These are phyloP conservation scores for Elaeis oleifera DNA, from an alignment of 202 grass and related monocot genomes.

Conservation along the genomic window DNA sequence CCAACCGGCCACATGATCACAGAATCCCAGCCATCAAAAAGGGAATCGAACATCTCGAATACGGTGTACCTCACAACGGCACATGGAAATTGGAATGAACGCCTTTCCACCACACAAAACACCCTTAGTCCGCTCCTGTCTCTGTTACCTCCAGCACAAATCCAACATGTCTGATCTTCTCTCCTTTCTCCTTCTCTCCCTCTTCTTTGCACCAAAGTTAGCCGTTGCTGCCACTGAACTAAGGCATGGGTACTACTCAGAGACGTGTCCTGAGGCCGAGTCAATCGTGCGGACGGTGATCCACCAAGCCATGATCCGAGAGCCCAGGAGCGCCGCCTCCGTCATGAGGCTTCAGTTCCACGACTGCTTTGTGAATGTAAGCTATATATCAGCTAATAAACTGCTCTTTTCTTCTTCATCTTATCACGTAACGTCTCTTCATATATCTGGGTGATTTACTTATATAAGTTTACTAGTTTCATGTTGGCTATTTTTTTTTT, in stretches of 20 bases:
- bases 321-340: constrained; percentile 76
- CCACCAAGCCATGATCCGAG: constrained; percentile 35
- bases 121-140: too few species aligned
- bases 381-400: neutral
- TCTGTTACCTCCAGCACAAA: too few species aligned
- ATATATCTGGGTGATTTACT: too few species aligned
- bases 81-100: too few species aligned
- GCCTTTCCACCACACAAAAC: too few species aligned
- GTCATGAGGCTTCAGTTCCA: constrained; percentile 93
- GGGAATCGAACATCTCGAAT: too few species aligned
- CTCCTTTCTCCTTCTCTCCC: neutral
- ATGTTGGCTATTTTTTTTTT: neutral
- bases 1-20: too few species aligned
- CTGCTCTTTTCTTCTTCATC: neutral
- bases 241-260: constrained; percentile 62
- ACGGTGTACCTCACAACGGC: too few species aligned
- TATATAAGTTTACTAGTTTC: too few species aligned
- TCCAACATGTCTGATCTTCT: neutral
- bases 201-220: neutral
- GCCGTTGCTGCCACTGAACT: constrained; percentile 33
- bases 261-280: constrained; percentile 75
- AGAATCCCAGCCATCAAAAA: too few species aligned
- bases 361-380: constrained; percentile 83
- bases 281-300: constrained; percentile 45
- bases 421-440: neutral